Base-by-base conservation (phyloP, 2,329 filamentous ascomycete species). In the Colletotrichum sp. region DNA sequence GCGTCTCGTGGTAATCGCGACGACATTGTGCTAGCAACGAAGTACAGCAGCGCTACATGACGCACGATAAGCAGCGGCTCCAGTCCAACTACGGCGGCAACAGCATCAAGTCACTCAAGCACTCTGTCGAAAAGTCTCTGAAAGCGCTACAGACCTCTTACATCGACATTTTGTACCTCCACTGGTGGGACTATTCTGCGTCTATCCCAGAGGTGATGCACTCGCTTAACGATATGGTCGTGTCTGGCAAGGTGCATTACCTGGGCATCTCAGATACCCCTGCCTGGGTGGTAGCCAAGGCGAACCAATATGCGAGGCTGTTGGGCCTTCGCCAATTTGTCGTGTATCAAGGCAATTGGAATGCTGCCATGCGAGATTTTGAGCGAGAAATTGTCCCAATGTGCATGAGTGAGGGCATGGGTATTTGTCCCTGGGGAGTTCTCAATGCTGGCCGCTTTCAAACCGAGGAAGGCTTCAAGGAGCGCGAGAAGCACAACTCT, bases 361-460 rank as follows among this genome's bases (percentile, higher is more conserved):
- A 79, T 55, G 76, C 82, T 4, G 75, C 80, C 60, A 10, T 62
- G 26, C 81, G 84, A 4, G 83, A 85, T 72, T 79, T 86, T 32
- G 85, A 87, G 76, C 81, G 85, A 24, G 85, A 86, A 3, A 84
- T 86, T 21, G 75, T 88, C 10, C 86, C 86, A 3, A 86, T 87
- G 85, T 81, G 81, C 7, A 80, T 82, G 12, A 78, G 81, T 32
- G 84, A 84, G 32, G 85, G 85, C 55, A 86, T 87, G 92, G 92
- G 85, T 21, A 78, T 93, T 4, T 84, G 87, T 0, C 91, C 92
- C 0, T 94, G 91, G 91, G 92, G 90, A 63, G 89, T 88, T 0
- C 83, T 92, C 8, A 90, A 90, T 16, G 87, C 82, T 84, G 89
- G 90, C 52, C 83, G 59, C 84, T 68, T 89, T 89, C 82, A 87